phyloP scores from a whole-genome alignment of 306 rosid genomes.

The Rosa chinensis region DNA sequence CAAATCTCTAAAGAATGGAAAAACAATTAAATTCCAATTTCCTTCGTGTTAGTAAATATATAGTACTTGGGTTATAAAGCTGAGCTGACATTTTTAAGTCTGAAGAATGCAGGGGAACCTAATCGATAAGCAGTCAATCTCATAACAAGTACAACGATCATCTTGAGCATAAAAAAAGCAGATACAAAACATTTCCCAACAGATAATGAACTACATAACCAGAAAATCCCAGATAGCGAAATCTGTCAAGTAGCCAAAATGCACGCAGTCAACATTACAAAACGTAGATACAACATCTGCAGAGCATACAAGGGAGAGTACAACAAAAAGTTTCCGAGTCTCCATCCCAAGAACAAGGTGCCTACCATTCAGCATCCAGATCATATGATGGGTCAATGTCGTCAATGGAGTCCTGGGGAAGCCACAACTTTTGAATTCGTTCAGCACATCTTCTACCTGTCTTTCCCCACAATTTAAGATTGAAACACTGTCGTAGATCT shows the following conservation, averaged over 20 bases:
- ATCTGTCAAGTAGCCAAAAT: background rate
- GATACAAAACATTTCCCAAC: no score
- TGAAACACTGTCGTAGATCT: slow-evolving; percentile 50
- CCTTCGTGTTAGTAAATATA: no score
- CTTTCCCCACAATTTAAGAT: slow-evolving; percentile 32
- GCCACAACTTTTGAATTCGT: slow-evolving; percentile 35
- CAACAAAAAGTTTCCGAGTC: background rate
- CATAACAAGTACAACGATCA: no score
- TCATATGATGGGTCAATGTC: slow-evolving; percentile 27
- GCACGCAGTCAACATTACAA: background rate
- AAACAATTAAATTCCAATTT: no score
- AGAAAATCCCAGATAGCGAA: background rate
- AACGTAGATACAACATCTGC: background rate
- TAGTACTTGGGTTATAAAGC: no score
- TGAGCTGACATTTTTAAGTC: no score
- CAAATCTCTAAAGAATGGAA: no score
- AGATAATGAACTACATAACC: no score
- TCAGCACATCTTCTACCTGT: slow-evolving; percentile 38
- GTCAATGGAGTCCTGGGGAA: slow-evolving; percentile 34
- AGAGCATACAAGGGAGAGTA: background rate
- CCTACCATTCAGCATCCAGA: background rate
- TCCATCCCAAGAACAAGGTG: background rate
- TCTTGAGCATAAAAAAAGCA: no score
- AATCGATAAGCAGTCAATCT: no score
- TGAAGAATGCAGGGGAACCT: no score